Evolutionary conservation across 75 land plant genomes (phyloP).

Genomic region (Larix kaempferi): DNA sequence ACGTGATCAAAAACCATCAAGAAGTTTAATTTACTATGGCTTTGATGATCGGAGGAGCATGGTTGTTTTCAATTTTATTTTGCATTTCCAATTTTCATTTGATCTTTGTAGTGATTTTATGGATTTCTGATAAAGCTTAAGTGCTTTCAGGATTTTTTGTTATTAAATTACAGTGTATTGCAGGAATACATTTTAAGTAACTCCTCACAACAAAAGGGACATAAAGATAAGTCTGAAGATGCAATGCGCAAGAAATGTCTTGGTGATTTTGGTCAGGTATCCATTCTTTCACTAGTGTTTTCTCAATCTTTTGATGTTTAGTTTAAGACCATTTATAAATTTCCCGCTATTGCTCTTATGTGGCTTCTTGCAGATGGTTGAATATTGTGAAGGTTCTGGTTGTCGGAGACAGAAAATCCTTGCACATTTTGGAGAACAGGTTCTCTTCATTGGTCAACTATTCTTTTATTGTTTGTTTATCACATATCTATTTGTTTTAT

Average conservation of each 20-base stretch:
- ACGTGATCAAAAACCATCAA: slow-evolving; percentile 80
- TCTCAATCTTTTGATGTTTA: neutral
- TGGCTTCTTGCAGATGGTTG: slow-evolving; percentile 54
- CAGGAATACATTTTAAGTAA: slow-evolving; percentile 78
- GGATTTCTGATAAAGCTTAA: neutral
- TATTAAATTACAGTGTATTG: slow-evolving; percentile 1
- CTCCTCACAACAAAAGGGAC: slow-evolving; percentile 34
- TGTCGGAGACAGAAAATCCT: slow-evolving; percentile 85
- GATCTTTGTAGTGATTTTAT: neutral
- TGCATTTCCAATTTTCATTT: neutral
- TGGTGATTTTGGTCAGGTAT: slow-evolving; percentile 59
- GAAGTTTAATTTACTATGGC: slow-evolving; percentile 84
- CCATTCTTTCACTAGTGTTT: neutral
- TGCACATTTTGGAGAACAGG: slow-evolving; percentile 88
- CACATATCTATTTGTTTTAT: too few species aligned
- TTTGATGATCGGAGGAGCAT: slow-evolving; percentile 74
- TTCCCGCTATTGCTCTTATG: neutral
- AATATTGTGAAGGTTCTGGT: slow-evolving; percentile 79
- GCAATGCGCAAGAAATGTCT: slow-evolving; percentile 41
- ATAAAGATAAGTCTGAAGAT: slow-evolving; percentile 29
- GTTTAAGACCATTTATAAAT: neutral
- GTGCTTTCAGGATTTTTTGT: neutral
- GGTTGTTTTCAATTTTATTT: slow-evolving; percentile 32
- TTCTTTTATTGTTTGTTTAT: neutral
- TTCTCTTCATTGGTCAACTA: slow-evolving; percentile 15